Base-by-base conservation (phyloP, 805 yeast species). In the Clavispora carvajalis region DNA sequence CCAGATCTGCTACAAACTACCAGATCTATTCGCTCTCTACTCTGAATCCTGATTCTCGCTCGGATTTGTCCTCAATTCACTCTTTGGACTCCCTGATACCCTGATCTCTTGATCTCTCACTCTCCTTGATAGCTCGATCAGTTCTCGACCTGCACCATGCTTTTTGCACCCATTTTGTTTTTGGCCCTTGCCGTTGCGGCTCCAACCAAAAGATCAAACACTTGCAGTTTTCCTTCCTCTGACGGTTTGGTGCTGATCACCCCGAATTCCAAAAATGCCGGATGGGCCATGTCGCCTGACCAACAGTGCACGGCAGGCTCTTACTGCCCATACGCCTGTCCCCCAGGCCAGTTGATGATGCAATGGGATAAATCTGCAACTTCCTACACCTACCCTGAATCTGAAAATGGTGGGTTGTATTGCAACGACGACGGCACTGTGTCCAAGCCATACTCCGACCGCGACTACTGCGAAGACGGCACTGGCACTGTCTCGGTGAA, bases 271-370 rank as follows among this genome's bases (percentile, higher is more conserved):
- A 50, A 59, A 13, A 84, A 83, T 53, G 89, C 73, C 37, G 96
- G 96, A 18, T 89, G 95, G 95, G 96, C 95, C 37, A 72, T 85
- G 76, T 76, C 80, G 50, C 79, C 78, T 37, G 93, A 85, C 60
- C 83, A 80, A 53, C 53, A 69, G 26, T 88, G 96, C 62, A 60
- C 79, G 4, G 70, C 82, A 19, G 95, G 93, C n/a, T 64, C 71
- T 22, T 89, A 80, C 76, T 88, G 96, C 62, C 96, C 95, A 22
- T 89, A 83, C 60, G 96, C 96, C 13, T 88, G 96, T 59, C 80
- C 88, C 13, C 85, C 95, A 30, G 96, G 96, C 43, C 77, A 85
- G 60, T 61, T 88, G 40, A 81, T 83, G 82, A 85, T 80, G 22
- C 96, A 88, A 63, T 88, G 95, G 96, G 93, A 89, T 55, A 79